Evolutionary conservation across 2,329 filamentous ascomycete species (phyloP).

Genomic region (Nothomitra cinnamomea): DNA sequence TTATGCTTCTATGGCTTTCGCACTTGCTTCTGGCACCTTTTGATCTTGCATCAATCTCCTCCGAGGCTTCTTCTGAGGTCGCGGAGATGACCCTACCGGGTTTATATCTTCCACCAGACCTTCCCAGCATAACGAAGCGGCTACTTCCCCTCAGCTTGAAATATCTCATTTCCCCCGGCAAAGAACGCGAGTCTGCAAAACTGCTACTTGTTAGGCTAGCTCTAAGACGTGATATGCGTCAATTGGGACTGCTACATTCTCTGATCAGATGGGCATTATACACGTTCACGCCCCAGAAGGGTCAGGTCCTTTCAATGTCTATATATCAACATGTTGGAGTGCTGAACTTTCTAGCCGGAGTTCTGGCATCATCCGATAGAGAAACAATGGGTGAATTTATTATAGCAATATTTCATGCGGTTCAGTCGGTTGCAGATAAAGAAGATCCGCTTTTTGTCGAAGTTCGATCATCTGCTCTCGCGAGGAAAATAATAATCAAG

Average conservation of each 20-base stretch:
- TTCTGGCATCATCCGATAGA: conserved; percentile 54
- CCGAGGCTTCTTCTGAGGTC: conserved; percentile 7
- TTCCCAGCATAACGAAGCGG: conserved; percentile 54
- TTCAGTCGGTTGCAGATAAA: conserved; percentile 27
- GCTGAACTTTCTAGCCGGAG: conserved; percentile 61
- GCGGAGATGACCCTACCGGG: conserved; percentile 20
- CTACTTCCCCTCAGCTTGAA: conserved; percentile 53
- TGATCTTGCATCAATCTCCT: conserved; percentile 72
- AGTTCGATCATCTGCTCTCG: conserved; percentile 57
- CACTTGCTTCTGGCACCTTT: conserved; percentile 77
- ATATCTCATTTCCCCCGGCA: conserved; percentile 60
- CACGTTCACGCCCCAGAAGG: conserved; percentile 33
- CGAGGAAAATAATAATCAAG: conserved; percentile 71
- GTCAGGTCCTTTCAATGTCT: conserved; percentile 24
- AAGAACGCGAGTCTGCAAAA: conserved; percentile 80
- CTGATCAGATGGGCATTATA: conserved; percentile 55
- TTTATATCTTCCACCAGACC: conserved; percentile 37
- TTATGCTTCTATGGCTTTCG: conserved; percentile 75
- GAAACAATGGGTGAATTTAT: conserved; percentile 57
- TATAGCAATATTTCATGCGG: conserved; percentile 44
- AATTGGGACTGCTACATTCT: conserved; percentile 48
- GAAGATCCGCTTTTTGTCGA: conserved; percentile 30
- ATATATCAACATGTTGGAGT: conserved; percentile 66
- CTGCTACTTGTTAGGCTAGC: conserved; percentile 62
- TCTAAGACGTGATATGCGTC: conserved; percentile 79